Conservation (phyloP, 2,329 filamentous ascomycete genomes). For the Ophiostoma sp. region DNA sequence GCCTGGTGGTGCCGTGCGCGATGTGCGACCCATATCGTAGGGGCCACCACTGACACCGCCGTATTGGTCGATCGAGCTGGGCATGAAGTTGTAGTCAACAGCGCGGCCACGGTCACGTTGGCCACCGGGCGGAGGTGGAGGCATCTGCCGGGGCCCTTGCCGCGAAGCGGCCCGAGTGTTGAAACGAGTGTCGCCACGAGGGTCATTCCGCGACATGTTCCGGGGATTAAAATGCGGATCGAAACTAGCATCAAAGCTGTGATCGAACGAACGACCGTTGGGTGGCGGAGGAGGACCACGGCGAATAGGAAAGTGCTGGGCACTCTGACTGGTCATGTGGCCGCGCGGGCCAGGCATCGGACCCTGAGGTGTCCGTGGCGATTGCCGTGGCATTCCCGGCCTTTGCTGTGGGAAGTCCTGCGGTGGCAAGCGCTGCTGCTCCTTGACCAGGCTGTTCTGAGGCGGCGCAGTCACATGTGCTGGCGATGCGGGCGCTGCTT, state of each 20-base stretch:
- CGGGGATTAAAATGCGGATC: slow-evolving; percentile 5
- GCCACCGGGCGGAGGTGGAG: background rate
- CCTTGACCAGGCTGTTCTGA: background rate
- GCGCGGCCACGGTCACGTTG: slow-evolving; percentile 1
- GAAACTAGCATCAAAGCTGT: background rate
- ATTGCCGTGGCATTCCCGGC: background rate
- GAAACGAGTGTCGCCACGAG: background rate
- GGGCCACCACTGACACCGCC: slow-evolving; percentile 8
- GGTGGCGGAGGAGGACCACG: background rate
- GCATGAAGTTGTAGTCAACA: background rate
- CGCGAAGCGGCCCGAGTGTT: background rate
- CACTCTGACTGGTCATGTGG: slow-evolving; percentile 8
- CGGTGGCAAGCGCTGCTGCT: slow-evolving; percentile 14
- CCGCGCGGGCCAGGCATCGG: background rate
- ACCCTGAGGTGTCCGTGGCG: background rate
- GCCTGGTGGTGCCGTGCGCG: background rate
- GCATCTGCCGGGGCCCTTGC: background rate
- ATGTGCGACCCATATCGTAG: slow-evolving; percentile 9
- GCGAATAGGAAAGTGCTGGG: background rate
- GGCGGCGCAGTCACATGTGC: background rate
- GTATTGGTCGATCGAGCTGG: slow-evolving; percentile 15
- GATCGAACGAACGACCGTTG: background rate
- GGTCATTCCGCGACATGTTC: background rate
- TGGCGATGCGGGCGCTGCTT: background rate
- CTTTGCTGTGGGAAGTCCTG: background rate